Evolutionary conservation across 495 filamentous ascomycete genomes (phyloP).

Genomic region (Aeminium ludgeri): DNA sequence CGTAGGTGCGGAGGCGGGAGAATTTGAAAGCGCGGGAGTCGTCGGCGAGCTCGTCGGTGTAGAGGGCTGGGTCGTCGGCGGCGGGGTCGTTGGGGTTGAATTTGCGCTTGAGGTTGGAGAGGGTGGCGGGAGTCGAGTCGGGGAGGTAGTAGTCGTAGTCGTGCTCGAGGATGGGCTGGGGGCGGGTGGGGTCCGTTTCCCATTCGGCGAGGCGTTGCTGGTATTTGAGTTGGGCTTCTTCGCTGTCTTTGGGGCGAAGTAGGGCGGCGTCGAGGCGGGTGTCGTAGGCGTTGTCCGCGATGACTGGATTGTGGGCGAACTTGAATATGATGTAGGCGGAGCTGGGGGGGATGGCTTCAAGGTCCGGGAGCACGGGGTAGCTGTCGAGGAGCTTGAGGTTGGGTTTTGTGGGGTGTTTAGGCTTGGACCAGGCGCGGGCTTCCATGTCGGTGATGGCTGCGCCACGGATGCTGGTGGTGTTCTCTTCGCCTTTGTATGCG

Average conservation of each 20-base stretch:
- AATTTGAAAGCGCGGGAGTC: conserved; percentile 46
- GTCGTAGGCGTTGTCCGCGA: conserved; percentile 45
- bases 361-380: conserved; percentile 71
- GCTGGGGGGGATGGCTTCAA: conserved; percentile 73
- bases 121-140: conserved; percentile 32
- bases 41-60: conserved; percentile 31
- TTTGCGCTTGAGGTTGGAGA: conserved; percentile 50
- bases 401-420: conserved; percentile 71
- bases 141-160: conserved; percentile 73
- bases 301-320: conserved; percentile 66
- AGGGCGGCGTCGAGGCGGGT: conserved; percentile 64
- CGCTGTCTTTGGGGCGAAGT: conserved; percentile 44
- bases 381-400: conserved; percentile 60
- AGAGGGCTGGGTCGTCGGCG: conserved; percentile 48
- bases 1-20: conserved; percentile 65
- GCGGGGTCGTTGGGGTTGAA: conserved; percentile 55
- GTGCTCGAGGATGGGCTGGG: conserved; percentile 43
- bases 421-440: conserved; percentile 49
- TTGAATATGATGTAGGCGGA: conserved; percentile 79
- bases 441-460: conserved; percentile 41
- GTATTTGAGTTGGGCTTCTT: conserved; percentile 27
- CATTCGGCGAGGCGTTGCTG: conserved; percentile 36
- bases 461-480: conserved; percentile 33
- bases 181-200: conserved; percentile 42
- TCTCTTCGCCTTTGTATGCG: conserved; percentile 38